Percentiles rank a stretch among this genome's conserved stretches.
phyloP scores from a whole-genome alignment of 1,284 basidiomycete genomes.

The Caloboletus firmus region DNA sequence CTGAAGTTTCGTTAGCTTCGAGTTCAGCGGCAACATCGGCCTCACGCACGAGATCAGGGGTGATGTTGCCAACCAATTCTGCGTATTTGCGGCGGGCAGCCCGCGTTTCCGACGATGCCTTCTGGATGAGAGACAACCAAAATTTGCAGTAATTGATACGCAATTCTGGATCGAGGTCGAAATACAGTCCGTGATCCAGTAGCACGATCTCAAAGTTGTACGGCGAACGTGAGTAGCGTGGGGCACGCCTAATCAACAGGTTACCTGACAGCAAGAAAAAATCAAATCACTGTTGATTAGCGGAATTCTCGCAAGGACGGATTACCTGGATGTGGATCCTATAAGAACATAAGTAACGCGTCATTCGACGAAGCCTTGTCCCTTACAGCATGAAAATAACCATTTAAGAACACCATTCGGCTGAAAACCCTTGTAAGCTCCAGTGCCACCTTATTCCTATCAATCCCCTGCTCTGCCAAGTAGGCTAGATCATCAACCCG shows the following conservation, averaged over 20 bases:
- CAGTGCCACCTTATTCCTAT: slow-evolving; percentile 90
- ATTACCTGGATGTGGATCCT: slow-evolving; percentile 77
- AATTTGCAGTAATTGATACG: slow-evolving; percentile 79
- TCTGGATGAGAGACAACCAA: slow-evolving; percentile 84
- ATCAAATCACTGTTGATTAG: neutral
- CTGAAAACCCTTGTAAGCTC: slow-evolving; percentile 90
- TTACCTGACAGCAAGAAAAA: slow-evolving; percentile 61
- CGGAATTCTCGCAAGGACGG: neutral
- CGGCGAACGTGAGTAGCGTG: slow-evolving; percentile 64
- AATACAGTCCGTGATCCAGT: slow-evolving; percentile 91
- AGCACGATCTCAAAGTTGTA: slow-evolving; percentile 95
- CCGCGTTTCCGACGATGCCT: slow-evolving; percentile 61
- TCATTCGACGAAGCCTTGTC: neutral
- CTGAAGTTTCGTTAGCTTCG: slow-evolving; percentile 38
- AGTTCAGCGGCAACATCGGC: neutral
- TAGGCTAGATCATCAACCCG: slow-evolving; percentile 90
- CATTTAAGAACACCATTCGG: slow-evolving; percentile 96
- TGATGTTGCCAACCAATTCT: slow-evolving; percentile 85
- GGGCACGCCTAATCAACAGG: slow-evolving; percentile 82
- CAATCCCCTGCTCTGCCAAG: slow-evolving; percentile 81
- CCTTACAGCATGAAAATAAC: slow-evolving; percentile 83
- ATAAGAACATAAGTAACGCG: slow-evolving; percentile 8
- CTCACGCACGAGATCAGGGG: slow-evolving; percentile 71
- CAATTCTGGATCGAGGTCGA: slow-evolving; percentile 79
- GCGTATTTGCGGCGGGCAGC: slow-evolving; percentile 82